Evolutionary conservation across 1,139 yeast species (phyloP), one percentile per base, ranked within the genome.

Genomic region (Blastobotrys illinoisensis): DNA sequence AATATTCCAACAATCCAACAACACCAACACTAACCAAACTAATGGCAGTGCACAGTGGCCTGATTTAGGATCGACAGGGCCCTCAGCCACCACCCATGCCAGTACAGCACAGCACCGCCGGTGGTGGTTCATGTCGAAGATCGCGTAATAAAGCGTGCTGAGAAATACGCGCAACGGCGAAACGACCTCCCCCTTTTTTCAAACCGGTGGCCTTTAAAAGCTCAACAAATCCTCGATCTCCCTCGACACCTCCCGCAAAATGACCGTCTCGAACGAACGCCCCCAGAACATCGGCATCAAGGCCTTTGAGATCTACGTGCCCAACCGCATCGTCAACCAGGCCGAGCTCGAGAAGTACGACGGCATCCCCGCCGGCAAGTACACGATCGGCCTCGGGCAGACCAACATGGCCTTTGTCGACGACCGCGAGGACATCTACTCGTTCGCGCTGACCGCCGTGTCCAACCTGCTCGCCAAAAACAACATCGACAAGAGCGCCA

Each of bases 351-450:
- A 95, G 74, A 77, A 80, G 65, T 83, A 75, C 67, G 96, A 90
- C 70, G 87, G 86, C 55, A 91, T 93, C 62, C 83, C 98, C 24
- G 79, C 88, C 57, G 99, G 99, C 56, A 95, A 95, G 74, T 93
- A 90, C 80, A 95, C 99, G 71, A 91, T 95, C 72, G 99, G 99
- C 51, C 81, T 95, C 59, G 99, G 99, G 61, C 99, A 93, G 77
- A 93, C 97, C 67, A 90, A 90, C 74, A 95, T 95, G 99, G 82
- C 96, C 23, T 93, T 89, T 67, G 98, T 93, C 63, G 88, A 91
- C 70, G 99, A 93, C 76, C 83, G 97, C 71, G 98, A 95, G 75
- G 99, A 95, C 69, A 90, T 90, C 66, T 91, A 91, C 77, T 93
- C 99, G 46, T 79, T 95, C 79, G 78, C 89, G 43, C 79, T 93